Conservation (phyloP, 139 green algal species). For the Chlorella sp. region DNA sequence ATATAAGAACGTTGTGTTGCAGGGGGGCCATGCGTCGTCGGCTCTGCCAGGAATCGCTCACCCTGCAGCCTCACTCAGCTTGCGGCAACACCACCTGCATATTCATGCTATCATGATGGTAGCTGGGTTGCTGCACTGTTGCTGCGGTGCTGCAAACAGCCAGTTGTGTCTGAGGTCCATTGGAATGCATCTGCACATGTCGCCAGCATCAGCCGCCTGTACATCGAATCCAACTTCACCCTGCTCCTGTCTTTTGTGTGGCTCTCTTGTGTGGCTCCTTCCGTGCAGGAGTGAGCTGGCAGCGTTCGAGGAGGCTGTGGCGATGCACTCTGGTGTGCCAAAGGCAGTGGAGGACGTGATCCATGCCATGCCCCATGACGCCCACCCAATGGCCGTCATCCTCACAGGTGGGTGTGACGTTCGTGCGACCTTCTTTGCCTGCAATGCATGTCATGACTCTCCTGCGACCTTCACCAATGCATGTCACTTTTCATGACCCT, state of each 20-base stretch:
- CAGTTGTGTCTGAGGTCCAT: neutral
- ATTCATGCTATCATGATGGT: neutral
- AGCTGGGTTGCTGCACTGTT: neutral
- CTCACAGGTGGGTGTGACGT: constrained; percentile 76
- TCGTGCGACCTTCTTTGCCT: no score
- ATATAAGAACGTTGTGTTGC: no score
- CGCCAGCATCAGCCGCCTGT: neutral
- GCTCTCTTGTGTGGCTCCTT: neutral
- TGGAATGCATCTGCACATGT: neutral
- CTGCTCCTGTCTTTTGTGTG: no score
- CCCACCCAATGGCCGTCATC: constrained; percentile 91
- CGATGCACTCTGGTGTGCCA: constrained; percentile 80
- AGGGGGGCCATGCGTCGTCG: neutral
- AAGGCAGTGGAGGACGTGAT: constrained; percentile 65
- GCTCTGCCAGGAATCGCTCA: neutral
- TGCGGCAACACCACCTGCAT: neutral
- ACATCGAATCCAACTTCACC: neutral
- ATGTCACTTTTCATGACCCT: no score
- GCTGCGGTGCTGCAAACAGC: neutral
- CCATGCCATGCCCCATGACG: constrained; percentile 81
- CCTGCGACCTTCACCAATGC: no score
- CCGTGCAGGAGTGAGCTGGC: no score
- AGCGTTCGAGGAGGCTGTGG: constrained; percentile 76
- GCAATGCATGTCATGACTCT: no score
- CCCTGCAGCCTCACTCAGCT: neutral